Evolutionary conservation across 2,329 filamentous ascomycete species (phyloP), one percentile per base, ranked within the genome.

Genomic region (Aspergillus vadensis): DNA sequence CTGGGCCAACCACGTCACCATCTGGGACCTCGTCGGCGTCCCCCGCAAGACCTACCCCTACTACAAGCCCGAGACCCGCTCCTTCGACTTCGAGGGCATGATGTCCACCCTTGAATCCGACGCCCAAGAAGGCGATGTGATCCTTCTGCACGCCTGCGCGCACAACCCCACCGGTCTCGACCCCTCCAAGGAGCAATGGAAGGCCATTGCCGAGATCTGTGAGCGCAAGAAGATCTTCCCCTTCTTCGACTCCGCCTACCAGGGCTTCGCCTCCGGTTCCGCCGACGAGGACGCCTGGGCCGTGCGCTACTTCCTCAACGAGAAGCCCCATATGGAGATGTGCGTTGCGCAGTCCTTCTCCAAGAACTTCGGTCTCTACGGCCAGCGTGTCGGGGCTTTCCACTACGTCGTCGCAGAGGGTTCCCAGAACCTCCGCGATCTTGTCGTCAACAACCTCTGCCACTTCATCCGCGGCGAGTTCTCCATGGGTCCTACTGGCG

Each of bases 141-240:
- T 98, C 72, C 85, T 98, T 41, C 86, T 97, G 44, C 95, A 97
- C 79, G 91, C 92, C 62, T 99, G 95, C 75, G 95, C 95, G 19
- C 95, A 98, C 83, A 99, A 99, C 81, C 95, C 95, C 32, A 99
- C 95, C 1, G 95, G 95, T 60, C 91, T 97, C 63, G 95, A 99
- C 78, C 92, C 92, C 10, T 96, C 91, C 51, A 84, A 89, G 69
- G 91, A 93, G 59, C 94, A 99, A 80, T 99, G 95, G 95, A 90
- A 89, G 76, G 86, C 93, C 79, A 86, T 98, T 62, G 92, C 92
- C 54, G 80, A 84, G 48, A 76, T 97, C 47, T 88, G 97, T 75
- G 86, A 86, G 72, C 79, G 86, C 72, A 95, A 91, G 83, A 87
- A 87, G 67, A 91, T 96, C 77, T 96, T 98, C 80, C 94, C 94